Conservation (phyloP, 1,284 basidiomycete species). For the Moniliella sp. region DNA sequence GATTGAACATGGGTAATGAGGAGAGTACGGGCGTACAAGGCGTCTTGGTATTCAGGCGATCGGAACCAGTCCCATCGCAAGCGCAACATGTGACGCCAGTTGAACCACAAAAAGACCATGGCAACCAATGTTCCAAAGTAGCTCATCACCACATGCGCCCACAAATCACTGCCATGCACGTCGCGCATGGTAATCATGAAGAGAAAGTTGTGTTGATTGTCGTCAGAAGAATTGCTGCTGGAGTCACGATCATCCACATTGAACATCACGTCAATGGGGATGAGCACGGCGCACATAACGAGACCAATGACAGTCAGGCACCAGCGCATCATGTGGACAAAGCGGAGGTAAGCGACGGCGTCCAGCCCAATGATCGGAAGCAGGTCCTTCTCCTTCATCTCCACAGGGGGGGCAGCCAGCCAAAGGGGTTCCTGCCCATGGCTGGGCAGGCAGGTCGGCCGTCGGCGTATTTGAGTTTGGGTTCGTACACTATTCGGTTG, state of each 20-base stretch:
- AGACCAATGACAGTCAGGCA: slow-evolving; percentile 17
- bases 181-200: slow-evolving; percentile 19
- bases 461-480: slow-evolving; percentile 59
- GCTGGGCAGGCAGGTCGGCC: slow-evolving; percentile 54
- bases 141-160: slow-evolving; percentile 30
- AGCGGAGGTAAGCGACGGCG: slow-evolving; percentile 74
- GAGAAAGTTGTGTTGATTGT: slow-evolving; percentile 2
- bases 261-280: slow-evolving; percentile 48
- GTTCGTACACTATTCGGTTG: slow-evolving; percentile 48
- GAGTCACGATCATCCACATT: slow-evolving; percentile 11
- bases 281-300: slow-evolving; percentile 51
- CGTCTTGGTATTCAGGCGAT: slow-evolving; percentile 22
- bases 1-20: slow-evolving; percentile 46
- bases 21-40: slow-evolving; percentile 45
- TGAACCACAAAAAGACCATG: slow-evolving; percentile 18
- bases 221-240: neutral
- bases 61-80: slow-evolving; percentile 25
- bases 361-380: slow-evolving; percentile 72
- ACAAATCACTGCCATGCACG: slow-evolving; percentile 19
- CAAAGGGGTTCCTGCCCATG: slow-evolving; percentile 42
- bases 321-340: slow-evolving; percentile 57
- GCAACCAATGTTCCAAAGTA: slow-evolving; percentile 20
- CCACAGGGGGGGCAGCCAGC: slow-evolving; percentile 63
- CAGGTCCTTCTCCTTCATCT: slow-evolving; percentile 64
- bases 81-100: slow-evolving; percentile 22